Evolutionary conservation across 2,329 filamentous ascomycete species (phyloP).

Genomic region (Fusarium cicatricum): DNA sequence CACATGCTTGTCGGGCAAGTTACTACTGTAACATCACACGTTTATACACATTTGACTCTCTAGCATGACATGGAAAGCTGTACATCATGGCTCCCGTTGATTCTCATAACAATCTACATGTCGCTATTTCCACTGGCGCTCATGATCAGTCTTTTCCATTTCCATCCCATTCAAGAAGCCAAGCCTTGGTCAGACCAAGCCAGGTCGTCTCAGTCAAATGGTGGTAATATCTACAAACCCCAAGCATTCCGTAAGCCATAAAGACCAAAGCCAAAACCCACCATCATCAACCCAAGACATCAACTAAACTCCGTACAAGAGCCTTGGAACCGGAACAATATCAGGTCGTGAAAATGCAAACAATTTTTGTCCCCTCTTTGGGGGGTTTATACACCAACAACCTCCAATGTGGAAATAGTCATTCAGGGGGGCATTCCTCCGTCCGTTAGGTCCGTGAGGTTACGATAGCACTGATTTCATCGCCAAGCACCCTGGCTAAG

Average conservation of each 20-base stretch:
- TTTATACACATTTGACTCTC: background rate
- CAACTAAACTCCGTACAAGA: conserved; percentile 33
- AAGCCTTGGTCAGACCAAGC: conserved; percentile 16
- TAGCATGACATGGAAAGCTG: too few relatives aligned
- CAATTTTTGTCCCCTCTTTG: conserved; percentile 22
- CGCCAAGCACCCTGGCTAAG: conserved; percentile 94
- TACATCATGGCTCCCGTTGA: background rate
- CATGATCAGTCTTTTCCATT: conserved; percentile 2
- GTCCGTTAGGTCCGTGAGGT: conserved; percentile 16
- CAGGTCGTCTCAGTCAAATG: conserved; percentile 29
- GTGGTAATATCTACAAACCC: conserved; percentile 38
- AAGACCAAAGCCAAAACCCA: conserved; percentile 16
- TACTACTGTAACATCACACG: too few relatives aligned
- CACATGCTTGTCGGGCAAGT: too few relatives aligned
- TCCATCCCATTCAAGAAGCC: conserved; percentile 32
- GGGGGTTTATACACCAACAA: conserved; percentile 25
- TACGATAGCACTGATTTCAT: conserved; percentile 43
- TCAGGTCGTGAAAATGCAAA: conserved; percentile 23
- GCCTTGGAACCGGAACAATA: conserved; percentile 24
- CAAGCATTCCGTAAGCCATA: conserved; percentile 25
- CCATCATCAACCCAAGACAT: conserved; percentile 21
- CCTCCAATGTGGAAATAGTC: conserved; percentile 14
- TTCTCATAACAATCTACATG: conserved; percentile 1
- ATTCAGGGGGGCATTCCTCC: conserved; percentile 20
- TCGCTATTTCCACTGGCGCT: background rate